Percentiles rank a stretch among this genome's conserved stretches.
These are phyloP conservation scores for Aspergillus sp. DNA, from an alignment of 2,329 filamentous ascomycete species.

Conservation along the genomic window DNA sequence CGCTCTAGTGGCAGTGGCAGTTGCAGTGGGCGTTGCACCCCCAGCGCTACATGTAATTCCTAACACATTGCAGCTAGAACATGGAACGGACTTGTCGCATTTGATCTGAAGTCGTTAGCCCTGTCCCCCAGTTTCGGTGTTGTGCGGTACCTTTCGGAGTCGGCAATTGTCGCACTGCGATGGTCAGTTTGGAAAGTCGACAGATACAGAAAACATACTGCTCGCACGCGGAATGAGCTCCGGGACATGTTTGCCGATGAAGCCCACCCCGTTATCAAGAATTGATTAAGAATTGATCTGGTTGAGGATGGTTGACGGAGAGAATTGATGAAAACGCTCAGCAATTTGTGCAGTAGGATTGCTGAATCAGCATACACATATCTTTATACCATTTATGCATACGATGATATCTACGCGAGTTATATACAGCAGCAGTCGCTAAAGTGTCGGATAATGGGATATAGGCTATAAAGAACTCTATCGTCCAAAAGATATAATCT, in stretches of 20 bases:
- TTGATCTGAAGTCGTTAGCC: conserved; percentile 17
- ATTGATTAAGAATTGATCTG: background rate
- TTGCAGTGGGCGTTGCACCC: background rate
- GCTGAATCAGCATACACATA: too few relatives aligned
- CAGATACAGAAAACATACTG: conserved; percentile 15
- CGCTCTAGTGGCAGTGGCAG: conserved; percentile 6
- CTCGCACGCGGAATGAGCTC: conserved; percentile 25
- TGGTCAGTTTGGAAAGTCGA: background rate
- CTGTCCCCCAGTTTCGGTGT: background rate
- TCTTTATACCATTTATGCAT: background rate
- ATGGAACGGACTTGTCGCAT: conserved; percentile 24
- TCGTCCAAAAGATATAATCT: background rate
- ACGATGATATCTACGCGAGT: background rate
- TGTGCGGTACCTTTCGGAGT: conserved; percentile 23
- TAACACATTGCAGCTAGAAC: conserved; percentile 23
- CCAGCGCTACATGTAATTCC: conserved; percentile 19
- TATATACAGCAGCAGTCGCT: background rate
- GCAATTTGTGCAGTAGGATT: background rate
- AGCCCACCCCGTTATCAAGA: conserved; percentile 12
- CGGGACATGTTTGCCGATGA: conserved; percentile 2
- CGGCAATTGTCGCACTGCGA: conserved; percentile 31
- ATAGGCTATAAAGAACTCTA: background rate
- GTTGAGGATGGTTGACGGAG: background rate
- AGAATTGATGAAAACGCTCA: background rate
- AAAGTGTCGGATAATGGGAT: background rate